Evolutionary conservation across 176 grass and related monocot genomes (phyloP), one percentile per base, ranked within the genome.

Genomic region (Echinochloa phyllopogon): DNA sequence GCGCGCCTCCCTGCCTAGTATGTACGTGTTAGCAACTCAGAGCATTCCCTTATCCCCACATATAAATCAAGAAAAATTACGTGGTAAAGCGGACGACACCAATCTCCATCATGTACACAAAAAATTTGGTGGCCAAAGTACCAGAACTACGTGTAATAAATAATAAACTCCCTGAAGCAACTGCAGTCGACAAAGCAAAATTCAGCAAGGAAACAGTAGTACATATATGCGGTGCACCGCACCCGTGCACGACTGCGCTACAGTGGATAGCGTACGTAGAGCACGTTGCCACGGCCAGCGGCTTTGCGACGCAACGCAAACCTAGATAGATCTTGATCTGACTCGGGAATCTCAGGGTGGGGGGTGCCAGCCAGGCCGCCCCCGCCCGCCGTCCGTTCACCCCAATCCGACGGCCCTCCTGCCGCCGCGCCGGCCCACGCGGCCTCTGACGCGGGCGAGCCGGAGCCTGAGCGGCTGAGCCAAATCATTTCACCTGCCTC

Each of bases 351-450:
- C 87, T 72, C 36, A 33, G 29, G 79, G 61, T 15, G 40, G 40
- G 67, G 87, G 87, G 25, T 81, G 87, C 43, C 87, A 89, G 82
- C 76, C 87, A 75, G 77, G 77, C 61, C 61, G 39, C 21, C 59
- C 0, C 76, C 60, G 61, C 71, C 83, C 55, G 14, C 78, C 88
- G 88, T 78, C 88, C 73, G 45, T 6, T 6, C 1, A 29, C 20
- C 6, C 25, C 25, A 5, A 90, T 90, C 83, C 27, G 73, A 86
- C 78, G 65, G 88, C 71, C 12, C 15, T 4, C 48, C 58, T 39
- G 4, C 13, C 15, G 8, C 20, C 20, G 1, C 60, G 57, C 77
- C 72, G 86, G 50, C 79, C 79, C 79, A 77, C 47, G 78, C 76
- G 15, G 84, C 69, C 74, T 33, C 86, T 83, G 74, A 62, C 86